Base-by-base conservation (phyloP, 192 early-diverging fungal species). In the Kappamyces sp. region DNA sequence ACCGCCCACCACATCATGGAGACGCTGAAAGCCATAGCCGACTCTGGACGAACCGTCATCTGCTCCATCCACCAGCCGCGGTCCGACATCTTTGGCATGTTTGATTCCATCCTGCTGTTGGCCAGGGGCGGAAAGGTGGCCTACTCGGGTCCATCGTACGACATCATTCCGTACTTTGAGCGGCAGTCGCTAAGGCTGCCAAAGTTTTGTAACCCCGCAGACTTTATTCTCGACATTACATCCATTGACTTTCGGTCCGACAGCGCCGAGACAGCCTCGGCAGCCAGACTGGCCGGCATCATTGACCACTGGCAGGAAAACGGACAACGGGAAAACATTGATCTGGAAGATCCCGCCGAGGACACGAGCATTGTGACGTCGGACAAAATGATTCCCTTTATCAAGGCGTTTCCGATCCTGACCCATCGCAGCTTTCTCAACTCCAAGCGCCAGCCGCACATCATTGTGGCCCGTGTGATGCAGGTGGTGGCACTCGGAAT, bases 21-120 rank as follows among this genome's bases (percentile, higher is more conserved):
- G 3, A 62, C 57, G 36, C 46, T 71, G 33, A 67, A 68, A 36
- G 33, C 7, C 1, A 60, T 70, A 51, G 68, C 68, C 0, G 64
- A 61, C 4, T 35, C 61, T 9, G 68, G 68, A 5, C 51, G 60
- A 12, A 70, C 86, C 2, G 80, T 90, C 2, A 70, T 92, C 36
- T 84, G 87, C 73, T 87, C 89, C 1, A 91, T 96, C 60, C 93
- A 96, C 61, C 92, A 94, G 67, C 93, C 93, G 35, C 84, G 82
- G 35, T 85, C 85, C 5, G 83, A 89, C 55, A 86, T 90, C 54
- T 93, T 93, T 72, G 70, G 75, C 33, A 78, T 84, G 5, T 93
- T 94, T 65, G 87, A 94, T 72, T 75, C 80, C 57, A 79, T 93
- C 31, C 82, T 91, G 15, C 70, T 93, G 42, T 67, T 92, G 47